phyloP scores from a whole-genome alignment of 2,329 filamentous ascomycete genomes.

The Aspergillus viridinutans region DNA sequence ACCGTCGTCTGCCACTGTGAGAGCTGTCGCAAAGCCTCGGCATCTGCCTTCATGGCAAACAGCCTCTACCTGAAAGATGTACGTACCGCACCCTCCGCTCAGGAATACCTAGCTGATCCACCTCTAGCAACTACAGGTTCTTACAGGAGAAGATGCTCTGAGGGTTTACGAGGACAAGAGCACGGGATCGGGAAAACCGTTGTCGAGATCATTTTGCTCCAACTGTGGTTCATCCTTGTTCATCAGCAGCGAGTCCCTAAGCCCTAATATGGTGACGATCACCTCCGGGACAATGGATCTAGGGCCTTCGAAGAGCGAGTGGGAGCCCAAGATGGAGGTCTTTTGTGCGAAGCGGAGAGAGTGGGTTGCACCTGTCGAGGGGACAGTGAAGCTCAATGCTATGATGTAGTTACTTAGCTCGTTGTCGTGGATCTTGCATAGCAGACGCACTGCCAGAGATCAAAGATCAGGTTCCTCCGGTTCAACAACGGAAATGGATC shows the following conservation, averaged over 20 bases:
- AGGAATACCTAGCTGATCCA: background rate
- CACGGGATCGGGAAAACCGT: slow-evolving; percentile 4
- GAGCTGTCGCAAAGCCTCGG: slow-evolving; percentile 20
- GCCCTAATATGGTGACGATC: background rate
- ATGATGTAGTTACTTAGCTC: too few relatives aligned
- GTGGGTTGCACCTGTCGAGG: too few relatives aligned
- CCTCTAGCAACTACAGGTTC: slow-evolving; percentile 9
- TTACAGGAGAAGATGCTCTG: slow-evolving; percentile 8
- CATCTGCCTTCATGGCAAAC: slow-evolving; percentile 19
- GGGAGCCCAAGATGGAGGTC: background rate
- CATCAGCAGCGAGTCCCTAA: background rate
- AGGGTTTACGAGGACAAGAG: slow-evolving; percentile 12
- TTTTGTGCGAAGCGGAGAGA: too few relatives aligned
- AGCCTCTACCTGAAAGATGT: slow-evolving; percentile 13
- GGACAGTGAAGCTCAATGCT: too few relatives aligned
- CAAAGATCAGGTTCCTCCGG: too few relatives aligned
- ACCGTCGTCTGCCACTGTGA: slow-evolving; percentile 20
- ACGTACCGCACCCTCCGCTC: background rate
- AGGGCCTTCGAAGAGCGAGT: background rate
- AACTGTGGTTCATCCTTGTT: slow-evolving; percentile 16
- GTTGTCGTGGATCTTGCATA: too few relatives aligned
- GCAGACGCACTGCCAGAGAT: too few relatives aligned
- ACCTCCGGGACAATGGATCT: slow-evolving; percentile 11
- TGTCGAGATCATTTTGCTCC: slow-evolving; percentile 17
- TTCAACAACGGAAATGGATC: too few relatives aligned